Conservation (phyloP, 371 early-diverging fungal species). For the Rhizopus delemar region DNA sequence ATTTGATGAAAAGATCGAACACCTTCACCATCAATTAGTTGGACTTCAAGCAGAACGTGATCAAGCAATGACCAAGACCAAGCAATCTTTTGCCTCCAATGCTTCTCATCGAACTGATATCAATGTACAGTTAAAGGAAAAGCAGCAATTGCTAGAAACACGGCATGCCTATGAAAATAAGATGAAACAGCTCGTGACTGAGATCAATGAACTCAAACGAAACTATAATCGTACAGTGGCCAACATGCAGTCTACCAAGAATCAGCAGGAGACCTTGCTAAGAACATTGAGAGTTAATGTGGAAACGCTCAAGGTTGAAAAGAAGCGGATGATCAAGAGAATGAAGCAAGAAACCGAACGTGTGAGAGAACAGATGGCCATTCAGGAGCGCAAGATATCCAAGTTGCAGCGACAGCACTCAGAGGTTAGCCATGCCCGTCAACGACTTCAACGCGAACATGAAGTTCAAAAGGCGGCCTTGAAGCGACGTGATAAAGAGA, state of each 20-base stretch:
- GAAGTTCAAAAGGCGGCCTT: constrained; percentile 65
- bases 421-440: constrained; percentile 63
- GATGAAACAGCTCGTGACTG: constrained; percentile 65
- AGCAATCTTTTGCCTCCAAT: constrained; percentile 25
- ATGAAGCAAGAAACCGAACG: constrained; percentile 76
- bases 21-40: constrained; percentile 59
- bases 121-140: constrained; percentile 36
- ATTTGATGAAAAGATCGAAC: constrained; percentile 70
- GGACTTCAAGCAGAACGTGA: constrained; percentile 72
- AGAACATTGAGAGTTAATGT: constrained; percentile 58
- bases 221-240: constrained; percentile 61
- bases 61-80: constrained; percentile 53
- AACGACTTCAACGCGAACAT: constrained; percentile 68
- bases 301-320: constrained; percentile 73
- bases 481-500: constrained; percentile 59
- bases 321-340: constrained; percentile 76
- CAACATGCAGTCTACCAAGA: constrained; percentile 57
- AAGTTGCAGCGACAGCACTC: constrained; percentile 70
- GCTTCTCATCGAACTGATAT: constrained; percentile 28
- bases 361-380: constrained; percentile 66
- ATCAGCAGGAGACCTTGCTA: constrained; percentile 54
- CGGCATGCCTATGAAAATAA: constrained; percentile 70
- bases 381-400: constrained; percentile 73
- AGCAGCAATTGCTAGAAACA: constrained; percentile 48
- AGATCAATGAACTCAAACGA: constrained; percentile 68